A percentile compares a stretch with the other conserved stretches of the same genome.
Evolutionary conservation across 2,329 filamentous ascomycete species (phyloP).

Genomic region (Aspergillus hiratsukae): DNA sequence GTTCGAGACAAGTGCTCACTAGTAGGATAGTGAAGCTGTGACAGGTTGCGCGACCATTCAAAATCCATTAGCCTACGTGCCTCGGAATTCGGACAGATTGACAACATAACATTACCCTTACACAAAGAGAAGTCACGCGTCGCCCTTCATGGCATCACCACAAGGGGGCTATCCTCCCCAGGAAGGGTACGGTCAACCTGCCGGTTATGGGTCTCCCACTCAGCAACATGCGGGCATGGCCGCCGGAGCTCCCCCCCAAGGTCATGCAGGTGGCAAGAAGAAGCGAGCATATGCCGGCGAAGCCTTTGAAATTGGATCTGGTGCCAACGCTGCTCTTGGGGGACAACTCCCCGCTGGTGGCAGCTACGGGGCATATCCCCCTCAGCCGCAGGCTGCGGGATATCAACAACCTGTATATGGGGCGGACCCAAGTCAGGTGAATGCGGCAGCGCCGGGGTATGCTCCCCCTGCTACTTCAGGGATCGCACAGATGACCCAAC

Average conservation of each 20-base stretch:
- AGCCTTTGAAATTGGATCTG: constrained; percentile 86
- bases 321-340: constrained; percentile 68
- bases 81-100: not conserved
- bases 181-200: constrained; percentile 46
- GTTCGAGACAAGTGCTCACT: constrained; percentile 15
- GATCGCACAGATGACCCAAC: constrained; percentile 70
- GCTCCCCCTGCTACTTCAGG: constrained; percentile 52
- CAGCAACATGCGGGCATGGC: constrained; percentile 28
- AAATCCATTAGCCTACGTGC: not conserved
- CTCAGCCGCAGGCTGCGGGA: constrained; percentile 46
- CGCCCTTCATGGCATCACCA: constrained; percentile 45
- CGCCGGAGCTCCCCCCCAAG: constrained; percentile 28
- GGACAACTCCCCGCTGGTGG: constrained; percentile 49
- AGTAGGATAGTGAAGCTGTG: constrained; percentile 20
- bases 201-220: constrained; percentile 37
- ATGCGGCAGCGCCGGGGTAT: constrained; percentile 65
- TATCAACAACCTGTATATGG: constrained; percentile 43
- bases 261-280: constrained; percentile 54
- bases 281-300: constrained; percentile 92
- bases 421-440: constrained; percentile 43
- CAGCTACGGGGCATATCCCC: constrained; percentile 59
- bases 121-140: constrained; percentile 2
- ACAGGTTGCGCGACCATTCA: constrained; percentile 12
- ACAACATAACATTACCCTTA: not conserved
- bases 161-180: constrained; percentile 50